A percentile compares a stretch with the other conserved stretches of the same genome.
Conservation (phyloP, 345 rosid species). For the Corchorus olitorius region DNA sequence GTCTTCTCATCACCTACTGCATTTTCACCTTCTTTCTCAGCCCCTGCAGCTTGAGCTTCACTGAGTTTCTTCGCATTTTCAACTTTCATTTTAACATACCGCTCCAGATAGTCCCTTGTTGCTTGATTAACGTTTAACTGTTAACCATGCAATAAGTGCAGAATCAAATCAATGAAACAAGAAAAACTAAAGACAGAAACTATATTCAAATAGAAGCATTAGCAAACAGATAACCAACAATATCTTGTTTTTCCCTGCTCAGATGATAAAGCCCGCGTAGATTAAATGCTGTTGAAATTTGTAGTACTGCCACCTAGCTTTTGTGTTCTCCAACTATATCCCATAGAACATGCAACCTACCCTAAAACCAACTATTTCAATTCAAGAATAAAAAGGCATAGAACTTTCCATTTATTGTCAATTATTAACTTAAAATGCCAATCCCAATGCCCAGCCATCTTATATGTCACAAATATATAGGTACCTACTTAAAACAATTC, state of each 20-base stretch:
- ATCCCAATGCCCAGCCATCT: neutral
- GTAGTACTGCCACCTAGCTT: neutral
- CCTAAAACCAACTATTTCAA: neutral
- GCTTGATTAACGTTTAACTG: constrained; percentile 93
- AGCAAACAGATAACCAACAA: neutral
- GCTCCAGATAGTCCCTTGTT: constrained; percentile 78
- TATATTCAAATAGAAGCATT: neutral
- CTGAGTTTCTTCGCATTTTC: constrained; percentile 66
- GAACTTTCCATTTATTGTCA: neutral
- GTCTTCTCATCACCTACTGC: constrained; percentile 42
- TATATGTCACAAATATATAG: neutral
- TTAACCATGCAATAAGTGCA: constrained; percentile 18
- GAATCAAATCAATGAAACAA: constrained; percentile 18
- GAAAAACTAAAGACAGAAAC: neutral
- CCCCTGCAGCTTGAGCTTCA: constrained; percentile 46
- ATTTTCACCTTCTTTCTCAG: constrained; percentile 52
- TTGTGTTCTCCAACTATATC: neutral
- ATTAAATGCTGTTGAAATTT: neutral
- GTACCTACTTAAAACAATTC: neutral
- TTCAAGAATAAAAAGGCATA: neutral
- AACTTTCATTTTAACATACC: constrained; percentile 78
- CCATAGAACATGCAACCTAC: neutral
- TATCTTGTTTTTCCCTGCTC: neutral
- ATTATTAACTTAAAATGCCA: neutral
- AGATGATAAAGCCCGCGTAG: neutral